A percentile compares a stretch with the other conserved stretches of the same genome.
Conservation (phyloP, 2,329 filamentous ascomycete species). For the Fusarium secorum region DNA sequence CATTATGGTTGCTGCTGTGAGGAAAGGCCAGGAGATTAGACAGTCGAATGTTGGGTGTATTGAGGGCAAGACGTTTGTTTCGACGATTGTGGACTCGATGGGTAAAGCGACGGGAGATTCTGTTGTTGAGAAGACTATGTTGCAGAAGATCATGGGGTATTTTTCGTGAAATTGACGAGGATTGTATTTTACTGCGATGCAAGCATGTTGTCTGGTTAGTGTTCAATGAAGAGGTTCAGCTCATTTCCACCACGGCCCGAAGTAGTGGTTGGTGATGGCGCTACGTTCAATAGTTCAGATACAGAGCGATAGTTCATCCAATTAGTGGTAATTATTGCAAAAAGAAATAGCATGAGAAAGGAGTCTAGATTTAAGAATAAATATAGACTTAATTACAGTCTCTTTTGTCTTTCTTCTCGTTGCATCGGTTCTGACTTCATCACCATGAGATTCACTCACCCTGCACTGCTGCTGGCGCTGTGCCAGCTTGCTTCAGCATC, state of each 20-base stretch:
- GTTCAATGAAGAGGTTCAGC: background rate
- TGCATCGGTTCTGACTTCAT: background rate
- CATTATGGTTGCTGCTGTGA: constrained; percentile 32
- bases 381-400: background rate
- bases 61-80: constrained; percentile 22
- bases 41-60: constrained; percentile 36
- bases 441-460: background rate
- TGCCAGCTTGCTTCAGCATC: background rate
- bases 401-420: rapidly evolving
- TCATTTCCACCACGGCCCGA: background rate
- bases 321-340: background rate
- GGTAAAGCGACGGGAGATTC: background rate
- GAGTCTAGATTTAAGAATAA: background rate
- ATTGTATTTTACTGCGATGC: background rate
- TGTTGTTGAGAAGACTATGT: background rate
- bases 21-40: constrained; percentile 25
- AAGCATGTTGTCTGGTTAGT: background rate
- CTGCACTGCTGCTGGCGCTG: background rate
- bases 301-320: background rate
- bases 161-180: constrained; percentile 45
- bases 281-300: background rate
- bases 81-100: constrained; percentile 6
- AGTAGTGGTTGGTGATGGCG: background rate
- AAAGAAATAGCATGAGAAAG: background rate
- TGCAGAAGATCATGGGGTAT: constrained; percentile 20